Evolutionary conservation across 2,329 filamentous ascomycete genomes (phyloP).

Genomic region (Penicillium thymicola): DNA sequence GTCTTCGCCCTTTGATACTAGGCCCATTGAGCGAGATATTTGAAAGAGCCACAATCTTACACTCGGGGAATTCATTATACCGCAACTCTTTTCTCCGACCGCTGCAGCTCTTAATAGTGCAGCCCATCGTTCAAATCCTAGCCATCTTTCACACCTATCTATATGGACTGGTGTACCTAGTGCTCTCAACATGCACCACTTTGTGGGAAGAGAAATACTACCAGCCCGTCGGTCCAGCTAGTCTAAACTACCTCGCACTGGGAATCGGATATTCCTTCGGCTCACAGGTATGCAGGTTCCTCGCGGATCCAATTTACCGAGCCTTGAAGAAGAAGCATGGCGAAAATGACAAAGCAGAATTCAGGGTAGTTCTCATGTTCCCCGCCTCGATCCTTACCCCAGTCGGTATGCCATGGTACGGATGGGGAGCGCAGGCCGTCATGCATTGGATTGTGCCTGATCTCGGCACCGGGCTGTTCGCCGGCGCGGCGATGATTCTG

Average conservation of each 20-base stretch:
- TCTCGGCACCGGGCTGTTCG: slow-evolving; percentile 47
- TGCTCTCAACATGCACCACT: slow-evolving; percentile 56
- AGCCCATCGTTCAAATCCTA: slow-evolving; percentile 54
- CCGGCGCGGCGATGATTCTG: slow-evolving; percentile 38
- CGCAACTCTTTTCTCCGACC: slow-evolving; percentile 48
- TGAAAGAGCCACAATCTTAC: slow-evolving; percentile 55
- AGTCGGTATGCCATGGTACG: slow-evolving; percentile 51
- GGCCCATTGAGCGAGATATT: slow-evolving; percentile 61
- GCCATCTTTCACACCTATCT: slow-evolving; percentile 51
- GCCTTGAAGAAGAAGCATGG: neutral
- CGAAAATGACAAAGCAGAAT: slow-evolving; percentile 47
- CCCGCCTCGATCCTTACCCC: slow-evolving; percentile 50
- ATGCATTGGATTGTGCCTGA: slow-evolving; percentile 51
- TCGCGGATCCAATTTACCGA: neutral
- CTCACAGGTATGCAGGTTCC: slow-evolving; percentile 34
- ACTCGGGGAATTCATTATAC: slow-evolving; percentile 51
- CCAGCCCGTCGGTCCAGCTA: slow-evolving; percentile 50
- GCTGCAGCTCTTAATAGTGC: slow-evolving; percentile 49
- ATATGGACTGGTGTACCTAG: slow-evolving; percentile 59
- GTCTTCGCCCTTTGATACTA: slow-evolving; percentile 50
- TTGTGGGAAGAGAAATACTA: slow-evolving; percentile 54
- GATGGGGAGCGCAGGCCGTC: slow-evolving; percentile 47
- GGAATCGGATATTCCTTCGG: slow-evolving; percentile 57
- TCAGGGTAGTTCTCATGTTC: slow-evolving; percentile 56
- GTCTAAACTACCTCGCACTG: slow-evolving; percentile 58